Base-by-base conservation (phyloP, 805 yeast genomes). In the Pichia paraexigua region DNA sequence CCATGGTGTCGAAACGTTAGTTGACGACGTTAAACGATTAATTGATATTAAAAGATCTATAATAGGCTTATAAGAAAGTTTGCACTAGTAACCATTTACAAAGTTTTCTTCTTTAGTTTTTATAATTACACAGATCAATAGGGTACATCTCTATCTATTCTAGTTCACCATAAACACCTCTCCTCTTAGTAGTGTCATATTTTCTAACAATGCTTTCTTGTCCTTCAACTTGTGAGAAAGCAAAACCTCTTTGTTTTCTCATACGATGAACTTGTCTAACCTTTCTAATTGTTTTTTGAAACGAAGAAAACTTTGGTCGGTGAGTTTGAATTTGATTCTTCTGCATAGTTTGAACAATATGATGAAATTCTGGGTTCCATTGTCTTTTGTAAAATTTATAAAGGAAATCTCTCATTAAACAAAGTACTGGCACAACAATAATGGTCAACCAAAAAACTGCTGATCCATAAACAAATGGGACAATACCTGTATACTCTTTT, bases 171-270 rank as follows among this genome's bases (percentile, higher is more conserved):
- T 61, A 66, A 13, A 60, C 51, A 44, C 70, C 70, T 50, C 57
- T 78, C 60, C 80, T 75, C 68, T 85, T 84, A 0, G 97, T 92
- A 3, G 98, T 92, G 67, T 94, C 99, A 62, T 94, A 94, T 73
- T 95, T 88, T 61, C 98, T 79, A 46, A 94, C 85, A 54, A 94
- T 79, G 63, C 83, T 83, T 58, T 90, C 97, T 70, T 91, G 97
- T 39, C 95, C 95, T 65, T 87, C 96, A 45, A 87, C 90, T 68
- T 94, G 98, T 8, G 97, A 90, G 62, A 94, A 94, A 1, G 99
- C 99, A 74, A 88, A 94, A 7, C 99, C 99, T 70, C 98, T 83
- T 70, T 94, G 99, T 63, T 94, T 94, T 66, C 95, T 87, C 87
- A 94, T 92, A 68, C 99, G 79, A 68, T 92, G 96, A 40, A 94